Evolutionary conservation across 2,329 filamentous ascomycete genomes (phyloP).

Genomic region (Leptosphaerulina australis): DNA sequence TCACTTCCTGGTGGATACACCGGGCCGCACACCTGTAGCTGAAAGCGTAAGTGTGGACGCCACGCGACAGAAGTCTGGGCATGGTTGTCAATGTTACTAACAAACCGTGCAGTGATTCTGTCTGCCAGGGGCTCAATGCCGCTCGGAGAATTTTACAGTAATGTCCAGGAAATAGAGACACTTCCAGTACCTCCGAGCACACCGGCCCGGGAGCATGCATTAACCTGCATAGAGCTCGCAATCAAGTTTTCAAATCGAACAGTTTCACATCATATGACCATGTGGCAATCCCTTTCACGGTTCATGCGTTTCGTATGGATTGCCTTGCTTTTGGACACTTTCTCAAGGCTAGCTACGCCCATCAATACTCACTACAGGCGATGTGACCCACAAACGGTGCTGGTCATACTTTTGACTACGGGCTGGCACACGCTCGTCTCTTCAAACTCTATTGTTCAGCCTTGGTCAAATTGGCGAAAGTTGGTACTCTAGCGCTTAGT

Average conservation of each 20-base stretch:
- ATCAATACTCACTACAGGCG: constrained; percentile 12
- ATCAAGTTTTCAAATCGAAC: neutral
- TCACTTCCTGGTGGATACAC: constrained; percentile 19
- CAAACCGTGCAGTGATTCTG: constrained; percentile 8
- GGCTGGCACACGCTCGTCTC: constrained; percentile 16
- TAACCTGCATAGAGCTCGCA: constrained; percentile 10
- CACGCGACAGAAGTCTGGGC: constrained; percentile 14
- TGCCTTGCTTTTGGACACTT: neutral
- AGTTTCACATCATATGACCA: constrained; percentile 11
- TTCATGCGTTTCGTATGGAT: neutral
- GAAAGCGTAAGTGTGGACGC: constrained; percentile 17
- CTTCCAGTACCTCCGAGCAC: neutral
- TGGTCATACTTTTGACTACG: constrained; percentile 13
- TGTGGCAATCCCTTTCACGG: neutral
- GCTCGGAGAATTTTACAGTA: constrained; percentile 17
- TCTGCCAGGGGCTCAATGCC: neutral
- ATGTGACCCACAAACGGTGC: constrained; percentile 23
- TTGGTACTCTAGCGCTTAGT: constrained; percentile 26
- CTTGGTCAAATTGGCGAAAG: constrained; percentile 12
- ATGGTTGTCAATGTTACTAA: neutral
- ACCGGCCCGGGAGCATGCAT: constrained; percentile 10
- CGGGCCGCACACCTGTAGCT: constrained; percentile 28
- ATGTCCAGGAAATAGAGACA: constrained; percentile 16
- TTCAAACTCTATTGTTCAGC: constrained; percentile 24
- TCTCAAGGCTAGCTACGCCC: constrained; percentile 1